A percentile compares a stretch with the other conserved stretches of the same genome.
Conservation (phyloP, 331 rosid species). For the Malus hybrid region DNA sequence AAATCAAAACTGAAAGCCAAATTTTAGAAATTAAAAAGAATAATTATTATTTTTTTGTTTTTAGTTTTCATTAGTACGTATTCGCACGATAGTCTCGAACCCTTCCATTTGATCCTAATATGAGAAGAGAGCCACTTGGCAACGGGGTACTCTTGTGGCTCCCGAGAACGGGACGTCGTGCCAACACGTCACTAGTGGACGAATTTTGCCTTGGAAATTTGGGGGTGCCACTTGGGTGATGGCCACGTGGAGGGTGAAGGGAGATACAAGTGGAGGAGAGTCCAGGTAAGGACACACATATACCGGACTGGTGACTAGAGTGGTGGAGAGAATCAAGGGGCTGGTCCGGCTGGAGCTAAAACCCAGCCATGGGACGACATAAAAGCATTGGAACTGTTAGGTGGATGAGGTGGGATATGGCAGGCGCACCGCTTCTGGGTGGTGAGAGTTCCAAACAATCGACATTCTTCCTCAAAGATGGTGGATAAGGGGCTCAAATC, state of each 20-base stretch:
- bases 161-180: background rate
- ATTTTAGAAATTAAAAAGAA: too few relatives aligned
- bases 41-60: too few relatives aligned
- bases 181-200: background rate
- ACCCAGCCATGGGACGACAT: background rate
- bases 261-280: background rate
- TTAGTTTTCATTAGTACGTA: background rate
- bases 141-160: background rate
- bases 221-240: background rate
- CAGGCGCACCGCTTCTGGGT: background rate
- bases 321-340: background rate
- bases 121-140: background rate
- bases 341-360: background rate
- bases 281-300: slow-evolving; percentile 6
- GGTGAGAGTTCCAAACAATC: background rate
- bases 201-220: background rate
- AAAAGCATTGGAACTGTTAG: too few relatives aligned
- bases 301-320: background rate
- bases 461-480: background rate
- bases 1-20: too few relatives aligned
- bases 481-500: background rate
- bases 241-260: slow-evolving; percentile 7
- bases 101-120: background rate
- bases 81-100: background rate
- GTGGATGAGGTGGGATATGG: background rate